Evolutionary conservation across 2,329 filamentous ascomycete genomes (phyloP).

Genomic region (Ophiostoma triangulosporum): DNA sequence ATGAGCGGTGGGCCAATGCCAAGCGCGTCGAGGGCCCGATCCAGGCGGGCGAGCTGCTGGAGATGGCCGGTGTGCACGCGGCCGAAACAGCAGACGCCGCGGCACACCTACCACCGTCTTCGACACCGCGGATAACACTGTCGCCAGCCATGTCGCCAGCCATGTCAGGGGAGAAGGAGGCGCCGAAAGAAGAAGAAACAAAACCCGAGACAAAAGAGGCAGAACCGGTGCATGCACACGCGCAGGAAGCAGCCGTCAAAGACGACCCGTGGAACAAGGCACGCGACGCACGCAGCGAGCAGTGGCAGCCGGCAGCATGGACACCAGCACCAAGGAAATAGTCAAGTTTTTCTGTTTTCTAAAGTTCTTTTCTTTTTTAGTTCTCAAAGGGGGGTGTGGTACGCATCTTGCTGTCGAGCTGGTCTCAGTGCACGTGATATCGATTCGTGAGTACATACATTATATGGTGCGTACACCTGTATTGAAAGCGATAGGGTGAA

Average conservation of each 20-base stretch:
- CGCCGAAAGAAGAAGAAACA: background rate
- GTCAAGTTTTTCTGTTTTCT: background rate
- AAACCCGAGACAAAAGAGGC: background rate
- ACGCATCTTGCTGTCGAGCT: no score
- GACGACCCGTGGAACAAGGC: constrained; percentile 46
- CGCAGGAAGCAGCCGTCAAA: background rate
- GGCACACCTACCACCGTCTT: background rate
- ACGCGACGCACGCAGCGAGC: constrained; percentile 43
- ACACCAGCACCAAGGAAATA: constrained; percentile 21
- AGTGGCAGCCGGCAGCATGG: constrained; percentile 57
- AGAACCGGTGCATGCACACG: background rate
- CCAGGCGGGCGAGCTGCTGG: background rate
- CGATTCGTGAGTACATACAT: no score
- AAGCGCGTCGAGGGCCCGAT: constrained; percentile 24
- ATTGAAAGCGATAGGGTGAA: no score
- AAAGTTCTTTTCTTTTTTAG: background rate
- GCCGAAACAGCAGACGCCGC: constrained; percentile 15
- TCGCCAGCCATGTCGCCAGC: background rate
- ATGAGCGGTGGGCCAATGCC: constrained; percentile 45
- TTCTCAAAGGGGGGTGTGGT: no score
- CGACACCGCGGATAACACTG: background rate
- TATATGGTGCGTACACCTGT: no score
- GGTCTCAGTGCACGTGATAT: no score
- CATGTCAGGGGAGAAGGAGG: background rate
- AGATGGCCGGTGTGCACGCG: constrained; percentile 3